Evolutionary conservation across 305 asterid genomes (phyloP).

Genomic region (Caryopteris hybrid): DNA sequence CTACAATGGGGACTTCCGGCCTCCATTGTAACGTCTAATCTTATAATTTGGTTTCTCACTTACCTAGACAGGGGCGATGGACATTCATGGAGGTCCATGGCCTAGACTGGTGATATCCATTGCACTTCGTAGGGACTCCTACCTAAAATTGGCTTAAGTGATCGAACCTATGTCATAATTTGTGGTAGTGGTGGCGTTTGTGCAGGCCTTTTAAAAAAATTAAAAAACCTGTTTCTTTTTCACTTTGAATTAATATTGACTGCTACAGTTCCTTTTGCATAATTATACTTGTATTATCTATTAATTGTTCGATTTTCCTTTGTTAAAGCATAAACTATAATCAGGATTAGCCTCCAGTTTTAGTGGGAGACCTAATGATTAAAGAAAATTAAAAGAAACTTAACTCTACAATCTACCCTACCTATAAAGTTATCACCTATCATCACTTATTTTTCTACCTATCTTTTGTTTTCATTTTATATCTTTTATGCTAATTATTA

Average conservation of each 20-base stretch:
- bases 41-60: no score
- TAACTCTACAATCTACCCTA: neutral
- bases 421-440: neutral
- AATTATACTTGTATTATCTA: neutral
- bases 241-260: slow-evolving; percentile 9
- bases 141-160: no score
- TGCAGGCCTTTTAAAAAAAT: no score
- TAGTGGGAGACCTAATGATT: slow-evolving; percentile 45
- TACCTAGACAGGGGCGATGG: no score
- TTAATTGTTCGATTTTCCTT: neutral
- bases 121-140: no score
- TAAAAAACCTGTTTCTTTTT: slow-evolving; percentile 9
- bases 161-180: no score
- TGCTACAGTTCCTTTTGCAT: neutral
- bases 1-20: no score
- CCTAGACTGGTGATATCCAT: no score
- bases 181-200: no score
- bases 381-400: slow-evolving; percentile 10
- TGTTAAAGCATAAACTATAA: neutral
- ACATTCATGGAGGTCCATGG: no score
- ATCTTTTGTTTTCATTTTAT: neutral
- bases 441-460: neutral
- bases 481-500: neutral
- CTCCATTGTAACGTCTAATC: no score
- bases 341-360: slow-evolving; percentile 17